A percentile compares a stretch with the other conserved stretches of the same genome.
phyloP scores from a whole-genome alignment of 352 stramenopile species.

The Globisporangium splendens region DNA sequence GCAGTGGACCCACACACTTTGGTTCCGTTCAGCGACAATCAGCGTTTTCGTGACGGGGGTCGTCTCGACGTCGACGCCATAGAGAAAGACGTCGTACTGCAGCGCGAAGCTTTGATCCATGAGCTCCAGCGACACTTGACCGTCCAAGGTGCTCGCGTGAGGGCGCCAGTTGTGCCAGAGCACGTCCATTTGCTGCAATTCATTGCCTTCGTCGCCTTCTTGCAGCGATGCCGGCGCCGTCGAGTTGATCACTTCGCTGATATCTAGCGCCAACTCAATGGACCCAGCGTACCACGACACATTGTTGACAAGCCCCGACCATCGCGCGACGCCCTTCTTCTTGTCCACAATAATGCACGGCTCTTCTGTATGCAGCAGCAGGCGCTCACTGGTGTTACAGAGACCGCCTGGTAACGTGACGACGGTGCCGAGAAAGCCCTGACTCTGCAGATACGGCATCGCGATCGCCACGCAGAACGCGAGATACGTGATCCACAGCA shows the following conservation, averaged over 20 bases:
- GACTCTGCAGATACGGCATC: conserved; percentile 73
- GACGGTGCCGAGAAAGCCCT: conserved; percentile 64
- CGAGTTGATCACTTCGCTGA: conserved; percentile 44
- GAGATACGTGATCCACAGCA: conserved; percentile 77
- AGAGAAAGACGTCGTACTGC: conserved; percentile 65
- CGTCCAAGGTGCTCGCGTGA: conserved; percentile 7
- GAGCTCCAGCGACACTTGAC: conserved; percentile 11
- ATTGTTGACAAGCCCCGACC: conserved; percentile 67
- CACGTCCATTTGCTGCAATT: conserved; percentile 25
- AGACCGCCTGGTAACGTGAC: conserved; percentile 51
- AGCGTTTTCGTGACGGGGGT: conserved; percentile 36
- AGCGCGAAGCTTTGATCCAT: conserved; percentile 55
- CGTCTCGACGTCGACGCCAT: conserved; percentile 48
- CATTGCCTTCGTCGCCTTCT: conserved; percentile 4
- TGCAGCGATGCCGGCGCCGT: conserved; percentile 12
- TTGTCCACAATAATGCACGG: conserved; percentile 77
- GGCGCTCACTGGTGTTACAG: conserved; percentile 21
- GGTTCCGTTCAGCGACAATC: conserved; percentile 61
- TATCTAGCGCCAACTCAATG: conserved; percentile 53
- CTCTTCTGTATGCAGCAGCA: conserved; percentile 12
- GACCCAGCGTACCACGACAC: conserved; percentile 65
- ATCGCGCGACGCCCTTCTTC: conserved; percentile 40
- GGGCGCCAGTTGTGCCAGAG: conserved; percentile 23
- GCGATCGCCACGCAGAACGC: conserved; percentile 65
- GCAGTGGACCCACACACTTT: conserved; percentile 77